Evolutionary conservation across 164 flowering plant species (phyloP).

Genomic region (Kingdonia uniflora): DNA sequence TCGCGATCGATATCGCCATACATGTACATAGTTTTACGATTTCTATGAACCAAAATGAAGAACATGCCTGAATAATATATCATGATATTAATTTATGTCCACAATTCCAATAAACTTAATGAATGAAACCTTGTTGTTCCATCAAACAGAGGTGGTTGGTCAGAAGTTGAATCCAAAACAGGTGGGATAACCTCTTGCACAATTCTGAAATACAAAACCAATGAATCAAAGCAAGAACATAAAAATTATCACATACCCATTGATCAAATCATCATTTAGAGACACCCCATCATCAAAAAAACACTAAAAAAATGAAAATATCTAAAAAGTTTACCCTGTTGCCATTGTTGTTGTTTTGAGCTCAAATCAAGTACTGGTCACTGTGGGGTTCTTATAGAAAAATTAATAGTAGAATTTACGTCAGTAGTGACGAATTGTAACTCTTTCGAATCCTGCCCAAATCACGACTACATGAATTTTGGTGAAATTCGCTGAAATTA

Average conservation of each 20-base stretch:
- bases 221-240: too few relatives aligned
- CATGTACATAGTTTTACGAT: neutral
- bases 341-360: neutral
- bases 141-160: slow-evolving; percentile 53
- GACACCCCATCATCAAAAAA: neutral
- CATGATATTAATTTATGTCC: too few relatives aligned
- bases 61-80: neutral
- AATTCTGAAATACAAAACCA: slow-evolving; percentile 11
- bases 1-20: neutral
- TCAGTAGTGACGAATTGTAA: slow-evolving; percentile 1
- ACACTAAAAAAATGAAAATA: neutral
- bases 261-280: too few relatives aligned
- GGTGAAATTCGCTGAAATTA: too few relatives aligned
- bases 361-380: too few relatives aligned
- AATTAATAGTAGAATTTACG: neutral
- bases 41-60: neutral
- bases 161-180: slow-evolving; percentile 40
- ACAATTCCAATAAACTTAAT: too few relatives aligned
- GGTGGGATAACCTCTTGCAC: slow-evolving; percentile 42
- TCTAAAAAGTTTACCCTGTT: slow-evolving; percentile 2
- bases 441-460: neutral
- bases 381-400: too few relatives aligned
- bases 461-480: too few relatives aligned
- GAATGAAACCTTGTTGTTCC: slow-evolving; percentile 52
- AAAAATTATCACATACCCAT: too few relatives aligned